phyloP scores from a whole-genome alignment of 306 rosid species.

The Luffa acutangula region DNA sequence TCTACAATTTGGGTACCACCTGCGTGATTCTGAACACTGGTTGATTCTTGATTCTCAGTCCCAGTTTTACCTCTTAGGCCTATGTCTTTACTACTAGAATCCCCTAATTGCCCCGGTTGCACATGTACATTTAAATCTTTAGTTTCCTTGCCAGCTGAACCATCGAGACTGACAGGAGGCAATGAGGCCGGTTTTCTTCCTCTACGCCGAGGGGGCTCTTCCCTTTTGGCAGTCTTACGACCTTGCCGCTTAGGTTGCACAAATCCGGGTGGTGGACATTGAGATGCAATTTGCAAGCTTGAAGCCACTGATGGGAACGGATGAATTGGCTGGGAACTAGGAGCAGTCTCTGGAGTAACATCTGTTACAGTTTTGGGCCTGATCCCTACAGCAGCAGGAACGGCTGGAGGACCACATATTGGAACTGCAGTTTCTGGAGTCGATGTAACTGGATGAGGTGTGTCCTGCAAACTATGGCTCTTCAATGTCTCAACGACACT shows the following conservation, averaged over 20 bases:
- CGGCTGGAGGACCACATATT: slow-evolving; percentile 26
- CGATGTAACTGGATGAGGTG: slow-evolving; percentile 23
- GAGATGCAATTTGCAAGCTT: slow-evolving; percentile 29
- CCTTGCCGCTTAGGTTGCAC: slow-evolving; percentile 56
- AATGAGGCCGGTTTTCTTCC: slow-evolving; percentile 47
- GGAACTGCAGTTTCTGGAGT: slow-evolving; percentile 22
- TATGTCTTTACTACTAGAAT: slow-evolving; percentile 32
- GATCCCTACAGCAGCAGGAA: slow-evolving; percentile 23
- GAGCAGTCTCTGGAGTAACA: slow-evolving; percentile 26
- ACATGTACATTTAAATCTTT: slow-evolving; percentile 46
- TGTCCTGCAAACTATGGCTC: slow-evolving; percentile 23
- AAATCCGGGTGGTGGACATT: slow-evolving; percentile 40
- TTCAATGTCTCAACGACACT: slow-evolving; percentile 24
- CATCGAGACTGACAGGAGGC: slow-evolving; percentile 27
- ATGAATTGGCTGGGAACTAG: slow-evolving; percentile 23
- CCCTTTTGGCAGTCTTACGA: slow-evolving; percentile 62
- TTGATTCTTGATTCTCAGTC: slow-evolving; percentile 28
- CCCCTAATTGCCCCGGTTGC: slow-evolving; percentile 31
- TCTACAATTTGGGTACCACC: slow-evolving; percentile 34
- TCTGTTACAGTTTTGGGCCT: slow-evolving; percentile 18
- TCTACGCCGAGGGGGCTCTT: slow-evolving; percentile 74
- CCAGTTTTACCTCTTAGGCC: slow-evolving; percentile 27
- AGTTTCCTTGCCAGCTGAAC: slow-evolving; percentile 18
- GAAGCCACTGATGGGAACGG: slow-evolving; percentile 25
- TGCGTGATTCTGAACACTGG: slow-evolving; percentile 33